Conservation (phyloP, 345 rosid species). For the Corchorus capsularis region DNA sequence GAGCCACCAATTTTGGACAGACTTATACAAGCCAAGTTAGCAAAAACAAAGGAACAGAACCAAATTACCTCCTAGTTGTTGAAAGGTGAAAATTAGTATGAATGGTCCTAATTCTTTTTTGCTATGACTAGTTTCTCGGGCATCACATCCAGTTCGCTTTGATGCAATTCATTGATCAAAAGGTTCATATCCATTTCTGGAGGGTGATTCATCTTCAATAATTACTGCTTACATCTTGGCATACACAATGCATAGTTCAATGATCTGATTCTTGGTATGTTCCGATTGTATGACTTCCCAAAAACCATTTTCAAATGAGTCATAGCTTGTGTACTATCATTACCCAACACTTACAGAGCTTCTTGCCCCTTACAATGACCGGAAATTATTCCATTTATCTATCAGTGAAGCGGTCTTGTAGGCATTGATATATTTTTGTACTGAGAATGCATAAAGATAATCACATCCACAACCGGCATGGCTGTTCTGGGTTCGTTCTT, state of each 20-base stretch:
- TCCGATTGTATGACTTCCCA: background rate
- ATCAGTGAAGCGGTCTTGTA: background rate
- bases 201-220: background rate
- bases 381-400: background rate
- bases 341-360: background rate
- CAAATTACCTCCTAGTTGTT: slow-evolving; percentile 28
- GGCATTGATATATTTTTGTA: background rate
- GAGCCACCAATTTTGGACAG: slow-evolving; percentile 95
- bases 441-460: background rate
- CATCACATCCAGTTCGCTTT: slow-evolving; percentile 2
- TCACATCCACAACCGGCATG: background rate
- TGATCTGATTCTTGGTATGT: background rate
- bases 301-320: background rate
- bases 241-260: background rate
- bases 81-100: background rate
- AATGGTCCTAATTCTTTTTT: slow-evolving; percentile 8
- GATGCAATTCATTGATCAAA: slow-evolving; percentile 1
- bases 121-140: background rate
- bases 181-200: background rate
- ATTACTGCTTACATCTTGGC: background rate
- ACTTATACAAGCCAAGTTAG: slow-evolving; percentile 86
- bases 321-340: background rate
- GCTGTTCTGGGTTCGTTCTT: too few relatives aligned
- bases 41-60: slow-evolving; percentile 54
- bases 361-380: background rate